Conservation (phyloP, 1,284 basidiomycete genomes). For the Fomes fomentarius region DNA sequence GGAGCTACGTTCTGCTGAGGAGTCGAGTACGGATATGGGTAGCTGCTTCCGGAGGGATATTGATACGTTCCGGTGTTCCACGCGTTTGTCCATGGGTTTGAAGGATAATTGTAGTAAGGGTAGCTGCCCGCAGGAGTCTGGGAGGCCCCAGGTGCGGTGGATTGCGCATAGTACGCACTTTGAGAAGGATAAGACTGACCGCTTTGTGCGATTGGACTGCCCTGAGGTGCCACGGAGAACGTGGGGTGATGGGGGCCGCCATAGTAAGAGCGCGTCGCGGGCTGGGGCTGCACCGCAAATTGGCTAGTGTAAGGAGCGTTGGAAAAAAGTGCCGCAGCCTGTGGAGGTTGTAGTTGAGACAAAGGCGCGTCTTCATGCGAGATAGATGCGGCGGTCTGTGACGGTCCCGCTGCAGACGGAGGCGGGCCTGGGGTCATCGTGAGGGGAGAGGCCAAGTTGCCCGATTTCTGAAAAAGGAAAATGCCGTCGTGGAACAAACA, state of each 20-base stretch:
- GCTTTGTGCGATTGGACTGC: background rate
- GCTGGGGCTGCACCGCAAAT: conserved; percentile 18
- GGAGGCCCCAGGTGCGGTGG: background rate
- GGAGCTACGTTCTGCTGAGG: conserved; percentile 2
- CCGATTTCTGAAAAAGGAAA: conserved; percentile 23
- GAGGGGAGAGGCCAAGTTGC: conserved; percentile 2
- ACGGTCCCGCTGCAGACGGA: conserved; percentile 7
- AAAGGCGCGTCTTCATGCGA: background rate
- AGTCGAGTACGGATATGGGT: conserved; percentile 17
- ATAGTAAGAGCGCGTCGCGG: conserved; percentile 11
- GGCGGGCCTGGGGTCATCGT: conserved; percentile 32
- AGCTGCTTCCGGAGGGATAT: conserved; percentile 14
- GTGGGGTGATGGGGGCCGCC: background rate
- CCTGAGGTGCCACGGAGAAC: background rate
- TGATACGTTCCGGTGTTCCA: conserved; percentile 27
- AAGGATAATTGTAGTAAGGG: conserved; percentile 32
- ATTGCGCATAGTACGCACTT: conserved; percentile 11
- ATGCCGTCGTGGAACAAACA: conserved; percentile 17
- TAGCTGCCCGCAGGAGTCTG: conserved; percentile 14
- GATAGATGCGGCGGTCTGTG: background rate
- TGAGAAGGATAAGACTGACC: conserved; percentile 8
- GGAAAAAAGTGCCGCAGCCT: too few species aligned
- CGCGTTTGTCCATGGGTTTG: conserved; percentile 30
- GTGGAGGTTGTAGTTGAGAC: conserved; percentile 1
- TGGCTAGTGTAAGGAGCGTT: conserved; percentile 18